Base-by-base conservation (phyloP, 2,329 filamentous ascomycete species). In the Pseudogymnoascus sp. region DNA sequence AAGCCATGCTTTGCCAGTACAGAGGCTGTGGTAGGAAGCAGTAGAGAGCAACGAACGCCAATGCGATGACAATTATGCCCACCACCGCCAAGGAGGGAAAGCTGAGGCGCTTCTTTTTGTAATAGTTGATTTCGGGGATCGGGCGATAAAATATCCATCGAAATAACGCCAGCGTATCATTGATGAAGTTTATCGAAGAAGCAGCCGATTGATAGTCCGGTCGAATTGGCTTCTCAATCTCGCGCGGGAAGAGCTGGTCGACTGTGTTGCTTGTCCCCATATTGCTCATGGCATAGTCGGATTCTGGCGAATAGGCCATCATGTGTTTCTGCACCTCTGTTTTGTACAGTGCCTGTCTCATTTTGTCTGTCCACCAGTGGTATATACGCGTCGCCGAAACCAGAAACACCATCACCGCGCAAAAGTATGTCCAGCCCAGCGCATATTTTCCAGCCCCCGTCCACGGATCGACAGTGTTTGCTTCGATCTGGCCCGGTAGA, bases 291-390 rank as follows among this genome's bases (percentile, higher is more conserved):
- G 86, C 84, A 73, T 86, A 86, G 69, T 88, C 84, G 66, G 79
- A 80, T 60, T 81, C 79, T 19, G 82, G 82, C 63, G 82, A 82
- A 73, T 86, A 82, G 60, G 79, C 74, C 64, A 74, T 83, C 73
- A 84, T 87, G 70, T 88, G 83, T 70, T 87, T 82, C 71, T 90
- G 82, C 70, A 90, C 82, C 73, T 91, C 86, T 72, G 95, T 88
- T 77, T 96, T 93, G 78, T 95, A 90, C 65, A 95, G 85, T 66
- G 91, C 93, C 68, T 93, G 90, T 68, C 93, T 86, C 68, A 96
- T 91, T 78, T 95, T 96, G 79, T 97, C 93, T 70, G 93, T 91
- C 88, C 91, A 96, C 69, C 89, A 87, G 75, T 96, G 89, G 81
- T 93, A 96, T 72, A 90, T 82, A 68, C 91, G 86, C 72, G 93